A percentile compares a stretch with the other conserved stretches of the same genome.
Conservation (phyloP, 352 stramenopile species). For the Pythium rishiriense region DNA sequence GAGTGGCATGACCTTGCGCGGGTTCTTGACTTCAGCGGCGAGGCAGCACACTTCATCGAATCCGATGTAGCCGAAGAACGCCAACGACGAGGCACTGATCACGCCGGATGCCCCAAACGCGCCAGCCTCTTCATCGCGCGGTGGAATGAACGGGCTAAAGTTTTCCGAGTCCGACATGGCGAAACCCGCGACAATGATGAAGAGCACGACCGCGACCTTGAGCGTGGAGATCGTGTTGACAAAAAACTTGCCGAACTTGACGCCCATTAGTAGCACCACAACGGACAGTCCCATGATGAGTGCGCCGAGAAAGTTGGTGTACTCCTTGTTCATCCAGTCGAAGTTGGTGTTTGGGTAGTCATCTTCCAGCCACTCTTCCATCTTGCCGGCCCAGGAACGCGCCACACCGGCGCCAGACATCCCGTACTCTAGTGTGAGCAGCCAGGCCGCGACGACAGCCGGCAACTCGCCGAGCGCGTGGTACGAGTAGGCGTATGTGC, state of each 20-base stretch:
- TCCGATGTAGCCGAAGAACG: slow-evolving; percentile 94
- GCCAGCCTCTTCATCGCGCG: slow-evolving; percentile 26
- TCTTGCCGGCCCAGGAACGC: slow-evolving; percentile 91
- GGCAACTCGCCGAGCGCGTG: slow-evolving; percentile 91
- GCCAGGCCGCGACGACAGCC: slow-evolving; percentile 85
- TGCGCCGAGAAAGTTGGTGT: slow-evolving; percentile 59
- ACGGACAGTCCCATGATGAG: slow-evolving; percentile 76
- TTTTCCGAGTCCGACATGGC: slow-evolving; percentile 78
- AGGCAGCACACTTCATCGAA: slow-evolving; percentile 95
- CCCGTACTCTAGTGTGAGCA: slow-evolving; percentile 92
- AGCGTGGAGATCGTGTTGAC: slow-evolving; percentile 86
- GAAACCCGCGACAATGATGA: slow-evolving; percentile 92
- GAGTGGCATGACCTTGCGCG: slow-evolving; percentile 66
- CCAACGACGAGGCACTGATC: slow-evolving; percentile 76
- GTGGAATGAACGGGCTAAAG: slow-evolving; percentile 80
- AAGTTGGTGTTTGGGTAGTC: slow-evolving; percentile 44
- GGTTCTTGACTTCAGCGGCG: slow-evolving; percentile 77
- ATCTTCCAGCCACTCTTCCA: slow-evolving; percentile 62
- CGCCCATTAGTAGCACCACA: slow-evolving; percentile 69
- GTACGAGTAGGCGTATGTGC: slow-evolving; percentile 93
- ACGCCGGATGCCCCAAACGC: slow-evolving; percentile 59
- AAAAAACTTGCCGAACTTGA: slow-evolving; percentile 89
- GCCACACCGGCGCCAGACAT: slow-evolving; percentile 90
- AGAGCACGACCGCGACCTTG: slow-evolving; percentile 85
- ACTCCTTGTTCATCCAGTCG: slow-evolving; percentile 55